Evolutionary conservation across 2,329 filamentous ascomycete genomes (phyloP), one percentile per base, ranked within the genome.

Genomic region (Xylariales sp.): DNA sequence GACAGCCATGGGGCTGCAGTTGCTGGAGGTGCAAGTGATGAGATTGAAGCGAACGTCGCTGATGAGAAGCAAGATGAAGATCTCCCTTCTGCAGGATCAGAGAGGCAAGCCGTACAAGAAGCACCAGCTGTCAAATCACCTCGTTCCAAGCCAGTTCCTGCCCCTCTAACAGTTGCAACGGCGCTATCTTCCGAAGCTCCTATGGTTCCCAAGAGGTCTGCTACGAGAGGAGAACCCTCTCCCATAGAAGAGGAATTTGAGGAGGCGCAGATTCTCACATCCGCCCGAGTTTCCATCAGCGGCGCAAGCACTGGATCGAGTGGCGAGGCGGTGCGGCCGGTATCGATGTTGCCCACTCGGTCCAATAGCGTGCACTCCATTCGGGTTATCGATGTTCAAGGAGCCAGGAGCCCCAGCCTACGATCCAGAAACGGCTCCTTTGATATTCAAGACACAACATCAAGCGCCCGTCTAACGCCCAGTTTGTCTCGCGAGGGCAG

Each of bases 221-320:
- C 34, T 10, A 31, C 33, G 3, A 44, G 40, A n/a, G 42, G 42
- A 18, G n/a, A 27, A 3, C 11, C 21, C 4, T 39, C 40, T 21
- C 40, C 40, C 27, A 37, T 37, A 24, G 47, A 48, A 34, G 53
- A 74, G 47, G 57, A 80, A 47, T 62, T 78, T 65, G 74, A 85
- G 68, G 69, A 76, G 48, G 72, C 74, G 3, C 65, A 78, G 48
- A 75, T 80, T 20, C 45, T 80, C 38, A 79, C 72, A 0, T 76
- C 75, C 0, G 69, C 74, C 4, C 65, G 76, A 24, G 64, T 80
- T 7, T 80, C 76, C 4, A 67, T 78, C 18, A 66, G 66, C 20
- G 72, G 72, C 23, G 67, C 68, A 46, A 66, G 65, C 21, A 75
- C 73, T 1, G 70, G 72, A 3, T 60, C 70, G 3, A 56, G 60